Evolutionary conservation across 2,329 filamentous ascomycete genomes (phyloP).

Genomic region (Curvularia sp.): DNA sequence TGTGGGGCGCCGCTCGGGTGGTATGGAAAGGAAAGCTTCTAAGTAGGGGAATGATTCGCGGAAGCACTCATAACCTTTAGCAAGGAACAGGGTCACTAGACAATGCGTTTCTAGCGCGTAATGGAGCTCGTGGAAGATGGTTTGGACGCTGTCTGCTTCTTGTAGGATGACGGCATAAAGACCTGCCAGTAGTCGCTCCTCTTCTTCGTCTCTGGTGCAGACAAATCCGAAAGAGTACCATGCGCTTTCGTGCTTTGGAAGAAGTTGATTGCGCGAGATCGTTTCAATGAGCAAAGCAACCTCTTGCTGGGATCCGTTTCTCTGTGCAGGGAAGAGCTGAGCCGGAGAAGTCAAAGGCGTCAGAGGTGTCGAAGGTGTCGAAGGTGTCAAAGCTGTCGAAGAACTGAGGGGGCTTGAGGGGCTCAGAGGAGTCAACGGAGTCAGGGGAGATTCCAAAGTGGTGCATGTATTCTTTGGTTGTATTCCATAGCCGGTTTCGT

Average conservation of each 20-base stretch:
- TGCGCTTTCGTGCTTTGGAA: neutral
- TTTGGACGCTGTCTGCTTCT: neutral
- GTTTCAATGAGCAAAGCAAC: slow-evolving; percentile 5
- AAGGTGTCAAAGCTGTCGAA: no score
- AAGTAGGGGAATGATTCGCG: slow-evolving; percentile 13
- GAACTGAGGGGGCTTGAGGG: no score
- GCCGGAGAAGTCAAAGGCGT: neutral
- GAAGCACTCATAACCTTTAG: slow-evolving; percentile 7
- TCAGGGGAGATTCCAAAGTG: neutral
- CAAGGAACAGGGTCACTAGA: slow-evolving; percentile 17
- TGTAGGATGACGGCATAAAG: slow-evolving; percentile 20
- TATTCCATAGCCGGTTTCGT: neutral
- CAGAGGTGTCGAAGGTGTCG: no score
- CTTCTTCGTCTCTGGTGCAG: slow-evolving; percentile 4
- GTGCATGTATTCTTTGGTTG: neutral
- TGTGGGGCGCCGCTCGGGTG: slow-evolving; percentile 1
- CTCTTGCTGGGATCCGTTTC: slow-evolving; percentile 15
- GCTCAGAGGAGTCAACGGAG: neutral
- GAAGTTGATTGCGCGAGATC: neutral
- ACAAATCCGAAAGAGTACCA: slow-evolving; percentile 33
- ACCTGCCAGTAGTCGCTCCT: slow-evolving; percentile 14
- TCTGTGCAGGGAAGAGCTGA: neutral
- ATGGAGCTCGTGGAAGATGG: slow-evolving; percentile 19
- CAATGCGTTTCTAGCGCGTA: slow-evolving; percentile 13
- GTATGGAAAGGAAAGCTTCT: slow-evolving; percentile 18